Base-by-base conservation (phyloP, 305 asterid genomes). In the Fraxinus ornus region DNA sequence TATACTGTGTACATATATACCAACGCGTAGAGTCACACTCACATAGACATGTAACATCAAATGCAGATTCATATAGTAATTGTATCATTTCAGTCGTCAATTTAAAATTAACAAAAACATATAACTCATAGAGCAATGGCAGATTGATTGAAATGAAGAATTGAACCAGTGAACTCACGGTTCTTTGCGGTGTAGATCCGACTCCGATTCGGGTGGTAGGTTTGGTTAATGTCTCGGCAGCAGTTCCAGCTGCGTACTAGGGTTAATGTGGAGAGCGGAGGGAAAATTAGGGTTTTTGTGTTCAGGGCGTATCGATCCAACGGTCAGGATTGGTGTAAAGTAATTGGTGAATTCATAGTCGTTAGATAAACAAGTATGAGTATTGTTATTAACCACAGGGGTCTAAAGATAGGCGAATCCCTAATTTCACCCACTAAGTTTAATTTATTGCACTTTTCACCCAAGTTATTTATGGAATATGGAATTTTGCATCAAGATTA, bases 141-240 rank as follows among this genome's bases (percentile, higher is more conserved):
- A 5, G 39, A 7, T 55, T 8, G 66, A 24, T 13, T 13, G 0
- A 1, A 28, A 30, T 24, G 75, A 71, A 78, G 47, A 78, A 22
- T 1, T 66, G 41, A 66, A 30, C 9, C 8, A 9, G 33, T 15
- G 41, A 70, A 78, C 89, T 81, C 47, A 86, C 87, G 52, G 77
- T 78, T 30, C 19, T 32, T 49, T 80, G 32, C 3, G 32, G 3
- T 12, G 74, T 37, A 52, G 80, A 76, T 60, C 32, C 62, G 80
- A 41, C 4, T 44, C 17, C 52, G 1, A 44, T 44, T 10, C 17
- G 49, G 4, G 49, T 9, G 17, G 49, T 41, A 71, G 3, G 44
- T 22, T 47, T 1, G 19, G 52, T 10, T 15, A 19, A 24, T 83
- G 83, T 81, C 77, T 10, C 82, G 57, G 85, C 88, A 81, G 85